Percentiles rank a stretch among this genome's conserved stretches.
phyloP scores from a whole-genome alignment of 2,329 filamentous ascomycete species.

The Tolypocladium ovalisporum region DNA sequence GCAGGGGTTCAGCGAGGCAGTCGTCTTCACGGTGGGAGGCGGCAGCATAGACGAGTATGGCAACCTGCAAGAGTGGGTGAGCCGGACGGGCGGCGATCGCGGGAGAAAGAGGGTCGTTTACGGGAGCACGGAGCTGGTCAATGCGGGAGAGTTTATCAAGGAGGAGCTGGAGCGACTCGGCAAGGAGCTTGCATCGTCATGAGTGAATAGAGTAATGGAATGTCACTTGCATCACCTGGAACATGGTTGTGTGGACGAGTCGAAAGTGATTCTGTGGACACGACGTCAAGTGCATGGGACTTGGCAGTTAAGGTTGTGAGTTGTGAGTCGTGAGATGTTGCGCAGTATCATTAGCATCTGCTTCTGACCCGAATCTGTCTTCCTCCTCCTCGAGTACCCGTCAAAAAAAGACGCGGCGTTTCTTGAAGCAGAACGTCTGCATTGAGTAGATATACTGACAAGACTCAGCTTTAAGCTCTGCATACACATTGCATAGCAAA shows the following conservation, averaged over 20 bases:
- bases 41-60: slow-evolving; percentile 99
- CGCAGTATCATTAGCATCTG: too few species aligned
- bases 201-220: not conserved
- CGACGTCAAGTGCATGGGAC: not conserved
- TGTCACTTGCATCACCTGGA: not conserved
- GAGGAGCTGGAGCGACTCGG: slow-evolving; percentile 54
- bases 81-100: slow-evolving; percentile 57
- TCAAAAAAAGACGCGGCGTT: not conserved
- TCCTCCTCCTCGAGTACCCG: too few species aligned
- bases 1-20: slow-evolving; percentile 80
- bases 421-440: not conserved
- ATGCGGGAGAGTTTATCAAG: slow-evolving; percentile 54
- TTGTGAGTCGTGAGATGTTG: too few species aligned
- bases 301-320: too few species aligned
- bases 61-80: slow-evolving; percentile 93
- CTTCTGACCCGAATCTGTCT: too few species aligned
- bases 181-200: slow-evolving; percentile 35
- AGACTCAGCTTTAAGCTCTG: too few species aligned
- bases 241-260: not conserved
- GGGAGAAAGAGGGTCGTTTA: slow-evolving; percentile 79
- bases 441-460: too few species aligned
- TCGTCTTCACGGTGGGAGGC: slow-evolving; percentile 91
- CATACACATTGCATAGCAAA: too few species aligned
- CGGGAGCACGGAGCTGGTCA: slow-evolving; percentile 78
- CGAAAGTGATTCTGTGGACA: not conserved